These are phyloP conservation scores for Phytophthora pistaciae DNA, from an alignment of 352 stramenopile species.

Conservation along the genomic window DNA sequence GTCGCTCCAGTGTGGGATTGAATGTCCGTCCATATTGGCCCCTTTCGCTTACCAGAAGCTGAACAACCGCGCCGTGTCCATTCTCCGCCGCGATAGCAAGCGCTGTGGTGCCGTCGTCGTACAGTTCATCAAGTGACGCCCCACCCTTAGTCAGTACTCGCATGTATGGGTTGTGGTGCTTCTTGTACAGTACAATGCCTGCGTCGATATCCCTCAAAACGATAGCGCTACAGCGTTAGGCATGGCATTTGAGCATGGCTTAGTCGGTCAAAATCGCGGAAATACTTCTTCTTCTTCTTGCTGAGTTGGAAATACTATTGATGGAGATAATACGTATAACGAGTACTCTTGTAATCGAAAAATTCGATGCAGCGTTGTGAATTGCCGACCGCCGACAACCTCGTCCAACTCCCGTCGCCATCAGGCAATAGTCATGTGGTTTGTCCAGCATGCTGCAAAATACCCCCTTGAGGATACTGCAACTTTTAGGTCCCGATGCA, in stretches of 20 bases:
- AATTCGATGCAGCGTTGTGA: too few relatives aligned
- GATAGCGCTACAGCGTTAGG: neutral
- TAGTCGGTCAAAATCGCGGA: too few relatives aligned
- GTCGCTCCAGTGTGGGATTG: neutral
- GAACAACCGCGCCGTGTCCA: neutral
- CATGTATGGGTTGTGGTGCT: neutral
- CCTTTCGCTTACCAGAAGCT: neutral
- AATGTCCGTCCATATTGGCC: neutral
- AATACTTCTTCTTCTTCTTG: too few relatives aligned
- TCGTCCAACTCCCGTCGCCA: too few relatives aligned
- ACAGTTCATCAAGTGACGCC: neutral
- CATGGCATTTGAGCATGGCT: neutral
- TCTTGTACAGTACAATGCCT: neutral
- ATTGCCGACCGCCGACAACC: too few relatives aligned
- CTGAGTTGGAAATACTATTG: too few relatives aligned
- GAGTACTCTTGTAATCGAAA: too few relatives aligned
- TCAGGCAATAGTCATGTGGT: too few relatives aligned
- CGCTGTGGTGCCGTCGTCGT: neutral
- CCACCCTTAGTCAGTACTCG: neutral
- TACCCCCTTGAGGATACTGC: too few relatives aligned
- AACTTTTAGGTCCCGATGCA: too few relatives aligned
- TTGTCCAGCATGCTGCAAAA: too few relatives aligned
- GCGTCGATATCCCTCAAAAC: neutral
- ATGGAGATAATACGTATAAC: too few relatives aligned
- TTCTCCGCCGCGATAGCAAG: neutral